phyloP scores from a whole-genome alignment of 257 asterid species.

The Sherardia arvensis region DNA sequence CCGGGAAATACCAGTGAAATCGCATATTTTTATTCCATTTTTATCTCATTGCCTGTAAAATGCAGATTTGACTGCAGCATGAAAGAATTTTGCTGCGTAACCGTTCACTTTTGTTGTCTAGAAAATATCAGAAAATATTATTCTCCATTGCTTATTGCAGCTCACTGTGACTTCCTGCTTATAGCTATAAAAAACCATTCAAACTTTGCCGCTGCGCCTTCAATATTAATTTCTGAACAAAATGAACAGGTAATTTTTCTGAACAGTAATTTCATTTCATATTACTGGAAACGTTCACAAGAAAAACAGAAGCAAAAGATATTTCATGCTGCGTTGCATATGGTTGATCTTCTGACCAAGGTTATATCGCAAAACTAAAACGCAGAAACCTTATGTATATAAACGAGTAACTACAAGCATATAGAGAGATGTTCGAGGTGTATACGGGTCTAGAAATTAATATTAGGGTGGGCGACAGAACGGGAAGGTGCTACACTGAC shows the following conservation, averaged over 20 bases:
- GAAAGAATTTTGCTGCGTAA: not conserved
- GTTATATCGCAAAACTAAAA: not conserved
- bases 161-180: no score
- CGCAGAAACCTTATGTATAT: not conserved
- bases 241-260: no score
- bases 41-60: not conserved
- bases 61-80: not conserved
- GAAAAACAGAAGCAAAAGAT: no score
- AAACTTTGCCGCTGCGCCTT: not conserved
- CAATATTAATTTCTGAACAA: no score
- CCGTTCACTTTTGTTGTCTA: not conserved
- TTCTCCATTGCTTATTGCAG: no score
- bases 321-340: not conserved
- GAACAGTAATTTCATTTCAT: no score
- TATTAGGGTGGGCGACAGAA: no score
- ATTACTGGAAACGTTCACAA: no score
- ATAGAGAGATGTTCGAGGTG: not conserved
- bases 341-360: not conserved
- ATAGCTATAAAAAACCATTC: no score
- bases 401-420: no score
- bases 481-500: no score
- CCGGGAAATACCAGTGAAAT: not conserved
- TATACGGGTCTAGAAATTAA: no score
- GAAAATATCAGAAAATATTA: not conserved
- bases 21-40: not conserved